Evolutionary conservation across 139 green algal genomes (phyloP), one percentile per base, ranked within the genome.

Genomic region (Micractinium sp.): DNA sequence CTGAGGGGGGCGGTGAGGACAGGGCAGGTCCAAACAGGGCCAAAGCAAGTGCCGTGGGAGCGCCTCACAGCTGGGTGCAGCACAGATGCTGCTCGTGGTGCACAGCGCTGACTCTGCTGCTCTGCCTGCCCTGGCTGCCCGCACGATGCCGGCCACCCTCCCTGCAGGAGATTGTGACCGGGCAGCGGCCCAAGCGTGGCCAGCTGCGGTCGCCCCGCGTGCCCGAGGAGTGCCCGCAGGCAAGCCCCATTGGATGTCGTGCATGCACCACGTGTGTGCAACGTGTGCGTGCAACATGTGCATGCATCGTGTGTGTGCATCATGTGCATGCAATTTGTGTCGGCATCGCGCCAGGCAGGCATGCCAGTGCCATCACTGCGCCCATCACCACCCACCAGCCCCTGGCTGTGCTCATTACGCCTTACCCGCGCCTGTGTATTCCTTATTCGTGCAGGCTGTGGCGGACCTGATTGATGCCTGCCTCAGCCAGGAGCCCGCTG

Each of bases 181-280:
- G 67, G 12, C 47, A 87, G 56, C 78, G 85, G 85, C 87, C 82
- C 47, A 31, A 60, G 74, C 73, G 66, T 36, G 73, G 85, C 73
- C 1, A 53, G 35, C n/a, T 71, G 33, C 81, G 75, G 15, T 33
- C 35, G 27, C 85, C 69, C 0, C 22, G 15, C 2, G 66, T 83
- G 31, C 73, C 73, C 7, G 78, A 36, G 0, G 78, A 83, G 29
- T 83, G 78, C 78, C 78, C 76, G 23, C 36, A 61, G 76, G 76
- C 47, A 36, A 29, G 74, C 74, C n/a, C n/a, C n/a, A n/a, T n/a
- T n/a, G n/a, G n/a, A n/a, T n/a, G n/a, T n/a, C n/a, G n/a, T n/a
- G n/a, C n/a, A n/a, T n/a, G n/a, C n/a, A n/a, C n/a, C n/a, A n/a
- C n/a, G n/a, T n/a, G n/a, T n/a, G n/a, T n/a, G n/a, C n/a, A n/a